Evolutionary conservation across 441 rosid genomes (phyloP).

Genomic region (Brassica balearica): DNA sequence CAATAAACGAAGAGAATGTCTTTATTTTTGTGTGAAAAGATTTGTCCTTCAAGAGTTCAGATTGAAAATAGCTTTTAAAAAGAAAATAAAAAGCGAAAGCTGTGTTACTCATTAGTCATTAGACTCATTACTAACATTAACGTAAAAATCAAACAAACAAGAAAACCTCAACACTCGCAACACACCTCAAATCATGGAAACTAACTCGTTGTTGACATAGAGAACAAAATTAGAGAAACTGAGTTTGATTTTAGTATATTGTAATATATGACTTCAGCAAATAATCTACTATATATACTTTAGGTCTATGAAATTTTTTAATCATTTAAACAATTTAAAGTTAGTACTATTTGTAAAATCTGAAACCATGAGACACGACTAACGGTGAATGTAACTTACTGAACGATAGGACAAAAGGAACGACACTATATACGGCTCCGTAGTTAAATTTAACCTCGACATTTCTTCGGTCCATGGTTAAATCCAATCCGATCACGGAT

Average conservation of each 20-base stretch:
- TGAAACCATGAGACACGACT: background rate
- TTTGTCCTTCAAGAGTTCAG: background rate
- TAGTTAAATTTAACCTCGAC: background rate
- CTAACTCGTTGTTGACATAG: slow-evolving; percentile 9
- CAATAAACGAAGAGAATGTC: background rate
- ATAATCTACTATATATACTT: background rate
- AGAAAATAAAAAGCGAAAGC: background rate
- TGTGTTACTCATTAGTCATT: background rate
- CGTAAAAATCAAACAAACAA: slow-evolving; percentile 5
- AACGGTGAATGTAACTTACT: background rate
- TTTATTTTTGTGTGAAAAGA: background rate
- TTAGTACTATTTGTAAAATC: background rate
- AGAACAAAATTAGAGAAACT: background rate
- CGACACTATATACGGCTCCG: background rate
- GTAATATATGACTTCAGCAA: background rate
- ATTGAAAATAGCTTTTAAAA: background rate
- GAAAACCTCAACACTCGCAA: background rate
- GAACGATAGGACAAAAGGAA: background rate
- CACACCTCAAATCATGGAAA: slow-evolving; percentile 21
- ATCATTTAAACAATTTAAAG: background rate
- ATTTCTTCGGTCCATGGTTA: background rate
- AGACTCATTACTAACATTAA: background rate
- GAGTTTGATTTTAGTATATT: background rate
- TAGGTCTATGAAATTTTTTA: background rate
- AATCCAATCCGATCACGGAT: background rate